These are phyloP conservation scores for Pelargonium nanum DNA, from an alignment of 345 rosid species.

Conservation along the genomic window DNA sequence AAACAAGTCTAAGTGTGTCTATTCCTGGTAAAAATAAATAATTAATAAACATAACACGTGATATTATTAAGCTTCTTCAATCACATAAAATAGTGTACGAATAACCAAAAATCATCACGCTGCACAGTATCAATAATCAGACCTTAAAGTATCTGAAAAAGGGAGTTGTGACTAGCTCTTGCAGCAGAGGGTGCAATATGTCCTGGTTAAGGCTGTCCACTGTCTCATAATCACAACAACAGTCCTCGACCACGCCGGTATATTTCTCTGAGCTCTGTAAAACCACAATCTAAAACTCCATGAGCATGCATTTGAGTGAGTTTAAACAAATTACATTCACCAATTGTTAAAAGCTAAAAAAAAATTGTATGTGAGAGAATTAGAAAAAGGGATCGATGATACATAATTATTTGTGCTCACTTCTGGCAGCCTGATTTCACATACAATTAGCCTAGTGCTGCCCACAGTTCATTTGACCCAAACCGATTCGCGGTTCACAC, in stretches of 20 bases:
- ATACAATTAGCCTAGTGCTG: no score
- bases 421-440: no score
- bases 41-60: neutral
- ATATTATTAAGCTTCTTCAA: neutral
- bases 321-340: no score
- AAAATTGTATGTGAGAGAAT: no score
- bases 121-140: neutral
- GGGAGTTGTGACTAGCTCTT: conserved; percentile 66
- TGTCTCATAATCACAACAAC: conserved; percentile 85
- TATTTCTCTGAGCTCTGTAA: conserved; percentile 36
- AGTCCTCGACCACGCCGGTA: conserved; percentile 74
- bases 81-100: neutral
- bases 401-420: no score
- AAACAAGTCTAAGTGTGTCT: no score
- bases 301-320: no score
- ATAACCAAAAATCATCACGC: neutral
- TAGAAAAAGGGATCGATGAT: no score
- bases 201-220: conserved; percentile 55
- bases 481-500: no score
- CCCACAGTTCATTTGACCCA: no score
- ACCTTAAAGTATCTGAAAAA: conserved; percentile 93
- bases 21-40: neutral
- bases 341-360: no score
- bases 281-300: neutral
- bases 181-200: conserved; percentile 65